These are phyloP conservation scores for Pichia inconspicua DNA, from an alignment of 1,139 yeast species.

Conservation along the genomic window DNA sequence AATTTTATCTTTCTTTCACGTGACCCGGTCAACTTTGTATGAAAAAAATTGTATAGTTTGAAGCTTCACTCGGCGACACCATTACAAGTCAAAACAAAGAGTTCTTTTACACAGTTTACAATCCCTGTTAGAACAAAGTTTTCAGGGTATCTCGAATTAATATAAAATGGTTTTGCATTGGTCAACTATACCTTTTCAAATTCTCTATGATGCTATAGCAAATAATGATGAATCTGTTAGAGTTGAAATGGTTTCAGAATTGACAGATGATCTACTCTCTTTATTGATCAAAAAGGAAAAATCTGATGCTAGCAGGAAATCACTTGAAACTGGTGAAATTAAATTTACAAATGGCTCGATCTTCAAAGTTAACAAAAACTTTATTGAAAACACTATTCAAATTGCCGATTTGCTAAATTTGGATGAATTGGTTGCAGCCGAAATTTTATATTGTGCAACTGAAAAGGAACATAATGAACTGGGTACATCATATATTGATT, in stretches of 20 bases:
- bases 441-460: constrained; percentile 44
- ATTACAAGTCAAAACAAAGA: no score
- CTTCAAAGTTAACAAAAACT: constrained; percentile 45
- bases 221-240: constrained; percentile 28
- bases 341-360: constrained; percentile 40
- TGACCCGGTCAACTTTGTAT: no score
- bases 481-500: constrained; percentile 53
- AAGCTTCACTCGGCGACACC: no score
- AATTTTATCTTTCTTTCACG: no score
- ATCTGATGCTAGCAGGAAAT: constrained; percentile 46
- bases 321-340: constrained; percentile 47
- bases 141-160: no score
- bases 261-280: constrained; percentile 42
- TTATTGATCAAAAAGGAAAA: constrained; percentile 45
- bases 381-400: constrained; percentile 40
- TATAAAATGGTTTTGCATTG: constrained; percentile 24
- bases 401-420: constrained; percentile 60
- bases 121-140: no score
- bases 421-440: constrained; percentile 62
- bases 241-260: constrained; percentile 12
- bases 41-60: no score
- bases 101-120: no score
- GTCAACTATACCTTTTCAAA: constrained; percentile 28
- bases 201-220: constrained; percentile 28
- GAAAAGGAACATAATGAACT: constrained; percentile 34